Percentiles rank a stretch among this genome's conserved stretches.
Conservation (phyloP, 768 basidiomycete species). For the Boletus insuetus region DNA sequence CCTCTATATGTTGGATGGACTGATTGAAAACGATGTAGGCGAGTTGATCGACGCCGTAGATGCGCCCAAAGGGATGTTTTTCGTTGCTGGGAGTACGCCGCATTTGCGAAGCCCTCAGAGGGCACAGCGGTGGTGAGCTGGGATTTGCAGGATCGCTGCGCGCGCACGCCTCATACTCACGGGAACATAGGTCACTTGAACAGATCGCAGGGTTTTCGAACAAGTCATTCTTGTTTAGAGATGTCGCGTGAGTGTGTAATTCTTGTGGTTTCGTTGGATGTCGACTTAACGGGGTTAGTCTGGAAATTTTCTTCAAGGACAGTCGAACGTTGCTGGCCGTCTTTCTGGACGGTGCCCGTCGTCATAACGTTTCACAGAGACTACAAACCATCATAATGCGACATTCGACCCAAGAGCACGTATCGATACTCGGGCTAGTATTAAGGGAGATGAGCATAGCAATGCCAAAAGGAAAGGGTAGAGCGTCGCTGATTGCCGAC, state of each 20-base stretch:
- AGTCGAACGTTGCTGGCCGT: constrained; percentile 84
- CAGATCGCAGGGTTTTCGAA: constrained; percentile 78
- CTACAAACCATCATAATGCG: constrained; percentile 48
- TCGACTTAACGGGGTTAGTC: constrained; percentile 37
- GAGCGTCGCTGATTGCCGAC: constrained; percentile 1
- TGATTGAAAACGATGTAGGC: constrained; percentile 82
- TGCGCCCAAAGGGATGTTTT: constrained; percentile 77
- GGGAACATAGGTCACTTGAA: constrained; percentile 60
- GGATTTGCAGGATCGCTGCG: background rate
- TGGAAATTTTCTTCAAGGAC: constrained; percentile 93
- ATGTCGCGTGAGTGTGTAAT: constrained; percentile 69
- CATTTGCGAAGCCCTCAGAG: constrained; percentile 77
- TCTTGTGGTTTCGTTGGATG: background rate
- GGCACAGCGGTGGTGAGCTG: constrained; percentile 75
- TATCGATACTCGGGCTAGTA: constrained; percentile 45
- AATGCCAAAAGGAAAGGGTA: constrained; percentile 21
- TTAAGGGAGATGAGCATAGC: constrained; percentile 37
- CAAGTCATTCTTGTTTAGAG: constrained; percentile 84
- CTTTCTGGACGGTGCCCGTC: constrained; percentile 66
- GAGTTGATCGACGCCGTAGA: constrained; percentile 87
- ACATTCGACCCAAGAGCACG: constrained; percentile 34
- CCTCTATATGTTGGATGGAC: constrained; percentile 86
- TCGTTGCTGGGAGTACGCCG: constrained; percentile 80
- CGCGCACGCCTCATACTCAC: background rate
- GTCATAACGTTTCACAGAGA: constrained; percentile 56